These are phyloP conservation scores for Alternaria viburni DNA, from an alignment of 2,329 filamentous ascomycete species.

Conservation along the genomic window DNA sequence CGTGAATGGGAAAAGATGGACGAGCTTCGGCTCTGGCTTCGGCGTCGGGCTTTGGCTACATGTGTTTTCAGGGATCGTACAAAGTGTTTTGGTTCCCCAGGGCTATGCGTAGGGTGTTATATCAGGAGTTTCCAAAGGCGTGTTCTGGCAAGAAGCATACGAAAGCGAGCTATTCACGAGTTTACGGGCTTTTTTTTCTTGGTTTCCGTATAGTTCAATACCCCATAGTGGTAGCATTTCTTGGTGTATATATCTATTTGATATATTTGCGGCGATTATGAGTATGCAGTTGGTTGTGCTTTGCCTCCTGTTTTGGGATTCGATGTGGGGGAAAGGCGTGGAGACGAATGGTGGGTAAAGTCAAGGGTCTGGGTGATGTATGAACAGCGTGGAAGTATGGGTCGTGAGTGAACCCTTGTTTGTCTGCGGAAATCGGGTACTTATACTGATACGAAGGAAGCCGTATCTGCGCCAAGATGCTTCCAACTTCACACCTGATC, in stretches of 20 bases:
- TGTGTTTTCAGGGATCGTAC: neutral
- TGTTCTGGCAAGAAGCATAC: neutral
- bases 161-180: neutral
- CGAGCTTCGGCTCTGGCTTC: neutral
- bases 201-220: neutral
- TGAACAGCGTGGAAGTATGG: neutral
- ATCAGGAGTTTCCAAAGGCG: neutral
- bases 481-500: neutral
- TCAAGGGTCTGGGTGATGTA: neutral
- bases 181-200: neutral
- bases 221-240: neutral
- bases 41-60: neutral
- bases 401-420: neutral
- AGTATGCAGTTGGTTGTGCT: too few relatives aligned
- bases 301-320: too few relatives aligned
- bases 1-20: neutral
- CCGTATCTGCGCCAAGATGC: neutral
- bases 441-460: neutral
- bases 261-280: neutral
- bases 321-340: too few relatives aligned
- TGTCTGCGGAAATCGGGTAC: neutral
- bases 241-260: neutral
- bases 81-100: too few relatives aligned
- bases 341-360: too few relatives aligned
- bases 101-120: neutral